These are phyloP conservation scores for Hibiscus tridactylites DNA, from an alignment of 345 rosid genomes.

Conservation along the genomic window DNA sequence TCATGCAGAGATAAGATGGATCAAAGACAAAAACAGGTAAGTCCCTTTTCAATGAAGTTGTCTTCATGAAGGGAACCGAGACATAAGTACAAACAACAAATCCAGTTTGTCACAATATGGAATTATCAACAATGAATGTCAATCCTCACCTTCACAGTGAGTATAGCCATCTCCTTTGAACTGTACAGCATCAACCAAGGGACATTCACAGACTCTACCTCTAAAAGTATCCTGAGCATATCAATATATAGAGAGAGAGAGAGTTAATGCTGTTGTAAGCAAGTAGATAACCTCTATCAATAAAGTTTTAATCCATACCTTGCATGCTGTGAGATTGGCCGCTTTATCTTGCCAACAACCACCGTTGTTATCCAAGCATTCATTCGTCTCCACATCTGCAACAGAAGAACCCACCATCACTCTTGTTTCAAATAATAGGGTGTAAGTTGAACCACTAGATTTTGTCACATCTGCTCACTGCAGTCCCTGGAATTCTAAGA, in stretches of 20 bases:
- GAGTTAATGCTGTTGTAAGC: background rate
- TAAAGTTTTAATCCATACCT: slow-evolving; percentile 5
- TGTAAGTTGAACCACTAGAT: too few species aligned
- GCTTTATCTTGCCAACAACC: background rate
- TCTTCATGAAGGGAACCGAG: background rate
- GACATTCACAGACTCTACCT: slow-evolving; percentile 91
- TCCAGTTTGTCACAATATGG: background rate
- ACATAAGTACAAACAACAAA: too few species aligned
- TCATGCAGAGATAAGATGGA: background rate
- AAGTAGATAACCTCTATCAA: background rate
- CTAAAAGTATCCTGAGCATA: slow-evolving; percentile 83
- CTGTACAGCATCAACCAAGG: slow-evolving; percentile 83
- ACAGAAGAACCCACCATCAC: slow-evolving; percentile 4
- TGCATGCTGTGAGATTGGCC: background rate
- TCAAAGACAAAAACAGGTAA: too few species aligned
- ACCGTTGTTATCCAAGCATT: background rate
- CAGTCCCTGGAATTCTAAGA: background rate
- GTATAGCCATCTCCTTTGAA: slow-evolving; percentile 96
- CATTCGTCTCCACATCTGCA: background rate
- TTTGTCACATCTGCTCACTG: too few species aligned
- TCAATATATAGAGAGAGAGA: background rate
- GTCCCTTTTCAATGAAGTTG: too few species aligned
- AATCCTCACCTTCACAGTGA: slow-evolving; percentile 52
- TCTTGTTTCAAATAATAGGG: background rate
- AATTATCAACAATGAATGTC: background rate